A percentile compares a stretch with the other conserved stretches of the same genome.
Conservation (phyloP, 2,329 filamentous ascomycete genomes). For the Cercospora beticola region DNA sequence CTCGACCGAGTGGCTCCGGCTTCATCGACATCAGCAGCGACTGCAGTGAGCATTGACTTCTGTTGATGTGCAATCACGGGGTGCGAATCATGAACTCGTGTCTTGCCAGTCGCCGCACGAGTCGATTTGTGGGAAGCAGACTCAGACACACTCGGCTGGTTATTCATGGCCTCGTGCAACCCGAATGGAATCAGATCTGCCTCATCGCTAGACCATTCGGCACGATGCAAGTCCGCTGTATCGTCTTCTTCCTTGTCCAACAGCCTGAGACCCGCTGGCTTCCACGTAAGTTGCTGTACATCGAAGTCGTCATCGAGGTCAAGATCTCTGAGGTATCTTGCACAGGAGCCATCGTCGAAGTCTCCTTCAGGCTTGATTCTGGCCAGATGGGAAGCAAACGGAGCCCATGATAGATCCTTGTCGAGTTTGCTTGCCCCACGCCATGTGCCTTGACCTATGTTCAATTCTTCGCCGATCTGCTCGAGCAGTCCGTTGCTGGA, state of each 20-base stretch:
- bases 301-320: constrained; percentile 39
- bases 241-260: constrained; percentile 43
- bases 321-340: constrained; percentile 40
- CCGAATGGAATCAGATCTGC: neutral
- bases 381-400: constrained; percentile 47
- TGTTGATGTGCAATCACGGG: neutral
- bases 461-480: constrained; percentile 23
- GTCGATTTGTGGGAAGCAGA: neutral
- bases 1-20: neutral
- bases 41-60: neutral
- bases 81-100: neutral
- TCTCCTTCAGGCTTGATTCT: constrained; percentile 43
- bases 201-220: constrained; percentile 14
- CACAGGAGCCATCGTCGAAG: constrained; percentile 42
- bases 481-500: constrained; percentile 35
- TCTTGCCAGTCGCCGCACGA: neutral
- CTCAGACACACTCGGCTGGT: neutral
- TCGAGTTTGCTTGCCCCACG: constrained; percentile 43
- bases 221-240: constrained; percentile 32
- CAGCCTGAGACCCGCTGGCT: constrained; percentile 49
- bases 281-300: constrained; percentile 49
- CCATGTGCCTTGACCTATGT: constrained; percentile 43
- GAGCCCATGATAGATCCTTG: constrained; percentile 47
- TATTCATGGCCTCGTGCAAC: neutral
- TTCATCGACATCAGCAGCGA: neutral